Base-by-base conservation (phyloP, 1,284 basidiomycete genomes). In the Chondrostereum purpureum region DNA sequence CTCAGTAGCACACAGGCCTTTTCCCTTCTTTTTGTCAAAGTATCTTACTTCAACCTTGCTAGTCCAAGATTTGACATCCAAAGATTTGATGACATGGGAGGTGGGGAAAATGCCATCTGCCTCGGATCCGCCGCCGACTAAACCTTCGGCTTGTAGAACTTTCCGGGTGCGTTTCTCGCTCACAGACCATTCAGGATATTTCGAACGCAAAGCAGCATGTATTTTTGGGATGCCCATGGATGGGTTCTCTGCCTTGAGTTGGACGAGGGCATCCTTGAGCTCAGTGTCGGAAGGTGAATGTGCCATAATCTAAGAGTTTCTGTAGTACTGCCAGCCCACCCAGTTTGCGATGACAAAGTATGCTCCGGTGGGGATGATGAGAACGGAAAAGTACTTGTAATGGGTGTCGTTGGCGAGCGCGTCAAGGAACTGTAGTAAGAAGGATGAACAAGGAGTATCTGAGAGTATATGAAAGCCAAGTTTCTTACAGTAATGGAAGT, bases 301-400 rank as follows among this genome's bases (percentile, higher is more conserved):
- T 8, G 41, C 16, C 39, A 40, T 40, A 10, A 19, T 10, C 36
- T 31, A 87, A 5, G 90, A 89, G 62, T 91, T 92, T 38, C 85
- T 80, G 62, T 90, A 95, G 63, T 90, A 94, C 62, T 93, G 89
- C 91, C 92, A 95, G 38, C 92, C 91, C 31, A 92, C 89, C 93
- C 93, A 97, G 58, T 96, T 96, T 35, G 92, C 89, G 57, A 97
- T 96, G 43, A 91, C 86, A 61, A 92, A 93, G 65, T 90, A 92
- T 23, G 85, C 73, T 12, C 73, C 80, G 13, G 84, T 84, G 17
- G 93, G 92, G 40, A 96, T 73, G 39, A 93, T 71, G 35, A 95
- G 66, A 11, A 92, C 66, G 11, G 72, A 58, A 53, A 94, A 80
- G 65, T 94, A 95, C 66, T 93, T 93, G 79, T 94, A 94, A 61